Percentiles rank a stretch among this genome's conserved stretches.
phyloP scores from a whole-genome alignment of 78 protist species.

The Protostelium mycophagum region DNA sequence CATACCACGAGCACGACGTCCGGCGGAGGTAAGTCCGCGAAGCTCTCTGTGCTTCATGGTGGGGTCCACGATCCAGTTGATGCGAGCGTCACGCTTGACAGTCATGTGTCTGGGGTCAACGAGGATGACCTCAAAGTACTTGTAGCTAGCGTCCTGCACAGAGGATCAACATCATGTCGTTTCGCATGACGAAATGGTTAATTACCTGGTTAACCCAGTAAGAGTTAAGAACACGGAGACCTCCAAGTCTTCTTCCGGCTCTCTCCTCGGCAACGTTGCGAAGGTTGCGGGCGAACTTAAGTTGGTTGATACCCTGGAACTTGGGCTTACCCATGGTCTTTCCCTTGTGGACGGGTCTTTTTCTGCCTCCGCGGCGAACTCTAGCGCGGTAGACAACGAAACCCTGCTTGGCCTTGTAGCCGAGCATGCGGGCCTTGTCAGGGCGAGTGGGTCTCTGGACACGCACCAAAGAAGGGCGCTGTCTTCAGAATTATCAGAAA shows the following conservation, averaged over 20 bases:
- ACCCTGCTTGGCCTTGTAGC: conserved; percentile 99
- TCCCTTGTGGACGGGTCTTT: conserved; percentile 91
- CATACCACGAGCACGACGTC: conserved; percentile 90
- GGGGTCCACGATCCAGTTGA: conserved; percentile 97
- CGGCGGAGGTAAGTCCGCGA: conserved; percentile 98
- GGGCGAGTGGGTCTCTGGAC: conserved; percentile 96
- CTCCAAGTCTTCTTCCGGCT: conserved; percentile 88
- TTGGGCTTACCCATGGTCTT: conserved; percentile 99
- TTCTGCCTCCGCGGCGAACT: conserved; percentile 97
- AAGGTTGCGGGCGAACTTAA: conserved; percentile 81
- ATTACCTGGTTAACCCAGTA: conserved; percentile 97
- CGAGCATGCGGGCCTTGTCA: conserved; percentile 99
- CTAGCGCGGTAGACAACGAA: conserved; percentile 88
- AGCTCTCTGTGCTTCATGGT: conserved; percentile 93
- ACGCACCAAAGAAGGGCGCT: conserved; percentile 54
- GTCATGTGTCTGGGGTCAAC: conserved; percentile 96
- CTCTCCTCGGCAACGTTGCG: conserved; percentile 96
- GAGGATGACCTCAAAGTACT: conserved; percentile 97
- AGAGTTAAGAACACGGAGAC: conserved; percentile 98
- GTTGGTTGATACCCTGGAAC: conserved; percentile 87
- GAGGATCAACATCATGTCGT: background rate
- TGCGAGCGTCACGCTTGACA: conserved; percentile 96
- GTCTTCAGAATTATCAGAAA: too few species aligned
- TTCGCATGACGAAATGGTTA: background rate
- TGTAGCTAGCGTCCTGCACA: conserved; percentile 96